Conservation (phyloP, 441 rosid genomes). For the Brassica hybrid region DNA sequence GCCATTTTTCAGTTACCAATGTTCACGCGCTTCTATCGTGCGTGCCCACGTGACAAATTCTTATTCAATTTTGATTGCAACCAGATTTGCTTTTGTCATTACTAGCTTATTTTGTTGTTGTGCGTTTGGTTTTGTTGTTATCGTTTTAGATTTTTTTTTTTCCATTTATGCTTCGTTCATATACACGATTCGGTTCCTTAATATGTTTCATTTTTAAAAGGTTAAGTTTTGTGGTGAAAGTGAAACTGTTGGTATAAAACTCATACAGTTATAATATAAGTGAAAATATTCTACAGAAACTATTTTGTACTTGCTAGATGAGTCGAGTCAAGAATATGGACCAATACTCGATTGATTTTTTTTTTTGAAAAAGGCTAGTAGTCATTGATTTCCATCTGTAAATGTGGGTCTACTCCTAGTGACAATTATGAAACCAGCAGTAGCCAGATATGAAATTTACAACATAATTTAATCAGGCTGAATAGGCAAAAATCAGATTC, state of each 20-base stretch:
- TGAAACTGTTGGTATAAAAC: background rate
- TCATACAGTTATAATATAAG: too few relatives aligned
- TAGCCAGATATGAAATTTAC: background rate
- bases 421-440: background rate
- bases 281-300: too few relatives aligned
- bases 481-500: too few relatives aligned
- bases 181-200: background rate
- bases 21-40: conserved; percentile 23
- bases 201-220: background rate
- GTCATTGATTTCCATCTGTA: background rate
- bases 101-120: background rate
- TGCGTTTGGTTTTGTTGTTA: conserved; percentile 5
- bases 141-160: background rate
- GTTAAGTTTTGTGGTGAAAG: background rate
- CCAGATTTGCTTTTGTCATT: conserved; percentile 31
- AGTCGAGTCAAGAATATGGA: too few relatives aligned
- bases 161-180: background rate
- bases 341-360: too few relatives aligned
- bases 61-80: conserved; percentile 12
- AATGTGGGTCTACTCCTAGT: background rate
- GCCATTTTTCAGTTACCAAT: conserved; percentile 4
- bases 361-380: too few relatives aligned
- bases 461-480: too few relatives aligned
- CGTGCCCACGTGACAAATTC: conserved; percentile 33
- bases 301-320: too few relatives aligned